phyloP scores from a whole-genome alignment of 495 filamentous ascomycete genomes.

The Aspergillus coremiiformis region DNA sequence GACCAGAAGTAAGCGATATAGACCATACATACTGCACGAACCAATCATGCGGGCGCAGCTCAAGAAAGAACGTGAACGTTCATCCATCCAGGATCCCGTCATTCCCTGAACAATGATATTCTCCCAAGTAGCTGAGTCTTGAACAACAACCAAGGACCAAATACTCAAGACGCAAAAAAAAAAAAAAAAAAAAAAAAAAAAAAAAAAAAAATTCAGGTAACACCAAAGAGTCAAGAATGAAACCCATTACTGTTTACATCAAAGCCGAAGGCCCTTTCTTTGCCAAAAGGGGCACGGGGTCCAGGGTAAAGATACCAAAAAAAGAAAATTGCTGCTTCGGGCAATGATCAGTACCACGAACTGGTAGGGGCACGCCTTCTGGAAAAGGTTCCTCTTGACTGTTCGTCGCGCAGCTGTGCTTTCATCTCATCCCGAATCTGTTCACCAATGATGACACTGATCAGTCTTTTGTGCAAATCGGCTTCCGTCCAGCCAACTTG shows the following conservation, averaged over 20 bases:
- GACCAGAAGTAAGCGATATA: not conserved
- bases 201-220: conserved; percentile 9
- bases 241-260: conserved; percentile 3
- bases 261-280: not conserved
- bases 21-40: not conserved
- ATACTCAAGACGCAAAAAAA: conserved; percentile 7
- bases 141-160: conserved; percentile 7
- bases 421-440: conserved; percentile 37
- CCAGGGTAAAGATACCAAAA: not conserved
- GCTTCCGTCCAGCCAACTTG: conserved; percentile 41
- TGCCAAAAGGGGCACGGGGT: not conserved
- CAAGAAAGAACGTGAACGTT: conserved; percentile 5
- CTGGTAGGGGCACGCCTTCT: conserved; percentile 22
- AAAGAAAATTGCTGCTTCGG: not conserved
- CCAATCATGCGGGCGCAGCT: conserved; percentile 5
- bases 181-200: conserved; percentile 7
- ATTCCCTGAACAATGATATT: conserved; percentile 5
- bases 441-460: conserved; percentile 44
- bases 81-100: too few species aligned
- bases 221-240: conserved; percentile 17
- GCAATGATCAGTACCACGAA: conserved; percentile 23
- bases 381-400: not conserved
- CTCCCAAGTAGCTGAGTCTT: conserved; percentile 10
- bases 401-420: conserved; percentile 13
- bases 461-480: conserved; percentile 38